Evolutionary conservation across 1,284 basidiomycete species (phyloP).

Genomic region (Puccinia coronata): DNA sequence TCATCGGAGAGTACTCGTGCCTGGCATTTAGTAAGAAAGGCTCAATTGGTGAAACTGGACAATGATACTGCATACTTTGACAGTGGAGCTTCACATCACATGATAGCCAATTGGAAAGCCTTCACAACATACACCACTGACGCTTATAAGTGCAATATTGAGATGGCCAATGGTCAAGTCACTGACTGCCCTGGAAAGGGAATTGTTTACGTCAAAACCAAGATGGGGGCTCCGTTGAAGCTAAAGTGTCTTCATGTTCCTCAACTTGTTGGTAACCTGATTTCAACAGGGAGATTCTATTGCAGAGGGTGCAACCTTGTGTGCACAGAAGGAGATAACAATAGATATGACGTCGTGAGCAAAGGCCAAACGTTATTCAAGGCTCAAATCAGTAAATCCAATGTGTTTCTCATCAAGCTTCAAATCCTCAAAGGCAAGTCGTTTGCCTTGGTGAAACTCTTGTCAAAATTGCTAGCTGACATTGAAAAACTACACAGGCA

Average conservation of each 20-base stretch:
- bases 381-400: neutral
- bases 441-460: neutral
- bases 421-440: neutral
- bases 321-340: neutral
- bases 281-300: neutral
- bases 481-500: neutral
- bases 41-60: neutral
- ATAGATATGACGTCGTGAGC: neutral
- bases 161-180: neutral
- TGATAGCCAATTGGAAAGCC: neutral
- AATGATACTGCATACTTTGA: neutral
- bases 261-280: neutral
- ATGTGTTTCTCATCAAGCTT: neutral
- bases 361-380: neutral
- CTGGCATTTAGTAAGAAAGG: neutral
- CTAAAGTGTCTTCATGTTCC: conserved; percentile 27
- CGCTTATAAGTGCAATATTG: neutral
- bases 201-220: neutral
- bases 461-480: neutral
- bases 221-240: neutral
- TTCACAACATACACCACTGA: neutral
- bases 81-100: conserved; percentile 18
- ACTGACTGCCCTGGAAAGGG: neutral
- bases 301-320: neutral
- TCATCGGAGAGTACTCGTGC: neutral